Conservation (phyloP, 768 basidiomycete genomes). For the Pleurotus tuoliensis region DNA sequence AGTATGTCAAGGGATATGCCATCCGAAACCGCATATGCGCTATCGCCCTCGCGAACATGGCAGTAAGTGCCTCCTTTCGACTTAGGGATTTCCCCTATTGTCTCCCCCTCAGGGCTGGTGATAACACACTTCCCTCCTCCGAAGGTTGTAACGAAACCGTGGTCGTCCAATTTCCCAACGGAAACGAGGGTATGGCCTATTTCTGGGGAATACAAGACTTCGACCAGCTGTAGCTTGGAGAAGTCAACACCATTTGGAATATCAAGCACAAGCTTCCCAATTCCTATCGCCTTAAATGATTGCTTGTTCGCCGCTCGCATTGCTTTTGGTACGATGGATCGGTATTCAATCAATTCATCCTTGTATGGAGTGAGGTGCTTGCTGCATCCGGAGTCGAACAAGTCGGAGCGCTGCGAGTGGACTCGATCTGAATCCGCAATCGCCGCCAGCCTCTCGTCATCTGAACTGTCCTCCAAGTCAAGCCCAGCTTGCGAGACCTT, state of each 20-base stretch:
- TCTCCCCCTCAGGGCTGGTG: conserved; percentile 12
- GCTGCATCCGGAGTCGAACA: conserved; percentile 10
- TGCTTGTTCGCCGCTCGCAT: conserved; percentile 21
- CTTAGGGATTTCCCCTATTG: conserved; percentile 20
- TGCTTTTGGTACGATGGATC: conserved; percentile 12
- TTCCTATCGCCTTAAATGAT: conserved; percentile 16
- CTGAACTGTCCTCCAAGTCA: not conserved
- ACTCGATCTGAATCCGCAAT: not conserved
- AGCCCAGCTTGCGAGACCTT: not conserved
- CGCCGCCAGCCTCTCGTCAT: not conserved
- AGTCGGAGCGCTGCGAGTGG: not conserved
- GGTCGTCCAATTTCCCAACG: conserved; percentile 30
- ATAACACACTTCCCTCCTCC: conserved; percentile 24
- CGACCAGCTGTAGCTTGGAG: conserved; percentile 14
- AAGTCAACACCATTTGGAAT: conserved; percentile 14
- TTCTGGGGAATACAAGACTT: conserved; percentile 26
- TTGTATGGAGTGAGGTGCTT: conserved; percentile 18
- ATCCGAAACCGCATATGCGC: conserved; percentile 11
- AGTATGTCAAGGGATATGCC: conserved; percentile 23
- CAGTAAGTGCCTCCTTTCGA: conserved; percentile 19
- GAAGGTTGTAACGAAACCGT: conserved; percentile 24
- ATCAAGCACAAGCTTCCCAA: conserved; percentile 18
- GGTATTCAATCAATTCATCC: conserved; percentile 14
- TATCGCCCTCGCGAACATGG: conserved; percentile 16
- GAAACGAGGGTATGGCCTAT: conserved; percentile 33